Evolutionary conservation across 2,329 filamentous ascomycete species (phyloP), one percentile per base, ranked within the genome.

Genomic region (Aspergillus transmontanensis): DNA sequence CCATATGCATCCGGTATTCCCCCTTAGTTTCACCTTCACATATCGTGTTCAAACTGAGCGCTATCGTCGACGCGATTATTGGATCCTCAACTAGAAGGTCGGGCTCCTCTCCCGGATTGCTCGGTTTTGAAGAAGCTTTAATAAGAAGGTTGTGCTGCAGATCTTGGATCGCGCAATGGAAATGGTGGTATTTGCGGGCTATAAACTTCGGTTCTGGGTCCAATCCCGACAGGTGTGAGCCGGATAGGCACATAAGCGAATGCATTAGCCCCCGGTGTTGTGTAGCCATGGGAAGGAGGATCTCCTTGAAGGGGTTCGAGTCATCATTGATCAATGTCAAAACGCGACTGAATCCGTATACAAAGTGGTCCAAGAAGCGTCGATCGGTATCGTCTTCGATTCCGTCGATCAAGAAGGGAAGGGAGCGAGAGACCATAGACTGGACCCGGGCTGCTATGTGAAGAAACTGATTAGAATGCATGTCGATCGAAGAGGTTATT

Each of bases 241-340:
- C 91, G 43, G 93, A 91, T 10, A 97, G 83, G 51, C 91, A 93
- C 59, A 97, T 84, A 57, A 97, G 87, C 12, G 93, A 95, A 75
- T 97, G 93, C 93, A 97, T 96, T 58, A 97, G 82, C 14, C 92
- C 92, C 65, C 88, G 85, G 73, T 96, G 90, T 64, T 89, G 84
- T 48, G 91, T 88, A 3, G 93, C 93, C 81, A 96, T 90, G 1
- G 92, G 91, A 3, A 96, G 83, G 41, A 97, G 82, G 68, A 95
- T 89, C 67, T 93, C 90, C 73, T 92, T 92, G 80, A 96, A 96
- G 1, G 92, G 92, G 69, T 96, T 96, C 64, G 89, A 88, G 64
- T 89, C 85, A 73, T 94, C 91, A 57, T 90, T 89, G 72, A 94
- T 91, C 21, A 96, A 86, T 0, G 91, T 96, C 58, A 97, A 83